These are phyloP conservation scores for Spathaspora sp. DNA, from an alignment of 805 yeast species.

Conservation along the genomic window DNA sequence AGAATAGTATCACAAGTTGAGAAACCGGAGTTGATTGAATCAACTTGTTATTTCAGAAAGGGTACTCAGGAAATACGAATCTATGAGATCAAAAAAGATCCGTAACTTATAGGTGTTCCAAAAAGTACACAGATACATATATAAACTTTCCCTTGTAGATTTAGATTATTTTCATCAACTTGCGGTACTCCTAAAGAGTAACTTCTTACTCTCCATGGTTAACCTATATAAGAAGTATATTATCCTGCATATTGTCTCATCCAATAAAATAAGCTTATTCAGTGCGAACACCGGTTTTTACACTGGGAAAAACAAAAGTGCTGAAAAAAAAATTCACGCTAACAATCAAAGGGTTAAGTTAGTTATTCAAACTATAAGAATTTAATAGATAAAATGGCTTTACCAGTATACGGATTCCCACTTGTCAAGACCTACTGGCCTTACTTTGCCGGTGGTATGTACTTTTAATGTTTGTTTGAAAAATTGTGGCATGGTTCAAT, in stretches of 20 bases:
- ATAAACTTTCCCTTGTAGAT: too few species aligned
- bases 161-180: too few species aligned
- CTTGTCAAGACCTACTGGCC: slow-evolving; percentile 80
- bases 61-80: slow-evolving; percentile 26
- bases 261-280: slow-evolving; percentile 8
- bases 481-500: neutral
- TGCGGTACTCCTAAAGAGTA: too few species aligned
- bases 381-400: slow-evolving; percentile 1
- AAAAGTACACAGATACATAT: too few species aligned
- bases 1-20: slow-evolving; percentile 9
- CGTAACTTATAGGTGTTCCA: neutral
- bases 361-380: neutral
- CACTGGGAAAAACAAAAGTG: neutral
- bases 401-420: slow-evolving; percentile 45
- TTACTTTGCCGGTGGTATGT: slow-evolving; percentile 78
- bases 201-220: too few species aligned
- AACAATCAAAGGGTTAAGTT: neutral
- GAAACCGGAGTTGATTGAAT: slow-evolving; percentile 10
- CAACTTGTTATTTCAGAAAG: slow-evolving; percentile 18
- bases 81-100: slow-evolving; percentile 14
- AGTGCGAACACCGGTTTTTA: neutral
- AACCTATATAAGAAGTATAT: too few species aligned
- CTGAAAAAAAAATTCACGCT: neutral
- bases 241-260: slow-evolving; percentile 7
- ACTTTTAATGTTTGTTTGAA: neutral